phyloP scores from a whole-genome alignment of 495 filamentous ascomycete species.

The Penicillium turbatum region DNA sequence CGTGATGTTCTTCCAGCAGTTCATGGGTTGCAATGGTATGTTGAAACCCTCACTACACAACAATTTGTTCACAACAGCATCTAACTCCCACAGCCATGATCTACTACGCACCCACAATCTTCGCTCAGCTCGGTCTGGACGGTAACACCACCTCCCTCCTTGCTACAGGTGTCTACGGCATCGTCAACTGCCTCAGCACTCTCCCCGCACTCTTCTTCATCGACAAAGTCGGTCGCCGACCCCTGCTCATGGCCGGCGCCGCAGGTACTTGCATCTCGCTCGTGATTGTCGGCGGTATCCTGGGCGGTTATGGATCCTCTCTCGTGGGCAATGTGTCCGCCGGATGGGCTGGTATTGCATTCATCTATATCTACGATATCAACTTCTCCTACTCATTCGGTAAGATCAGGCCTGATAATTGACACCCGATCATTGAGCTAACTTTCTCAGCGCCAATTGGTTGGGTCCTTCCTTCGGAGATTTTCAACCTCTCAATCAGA shows the following conservation, averaged over 20 bases:
- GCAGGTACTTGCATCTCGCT: constrained; percentile 58
- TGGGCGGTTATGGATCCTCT: constrained; percentile 57
- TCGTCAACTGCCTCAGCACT: constrained; percentile 74
- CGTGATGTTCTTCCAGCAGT: constrained; percentile 79
- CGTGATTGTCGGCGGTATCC: constrained; percentile 70
- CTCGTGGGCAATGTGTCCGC: constrained; percentile 57
- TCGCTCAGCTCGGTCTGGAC: constrained; percentile 61
- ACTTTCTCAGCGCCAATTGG: constrained; percentile 33
- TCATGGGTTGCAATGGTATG: constrained; percentile 54
- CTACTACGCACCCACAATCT: constrained; percentile 73
- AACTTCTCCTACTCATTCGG: constrained; percentile 63
- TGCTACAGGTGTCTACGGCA: constrained; percentile 75
- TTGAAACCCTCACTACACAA: not conserved
- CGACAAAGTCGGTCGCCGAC: constrained; percentile 69
- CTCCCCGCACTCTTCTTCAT: constrained; percentile 69
- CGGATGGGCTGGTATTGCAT: constrained; percentile 73
- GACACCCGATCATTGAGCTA: not conserved
- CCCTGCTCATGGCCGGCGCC: constrained; percentile 43
- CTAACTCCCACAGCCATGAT: constrained; percentile 58
- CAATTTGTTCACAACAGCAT: not conserved
- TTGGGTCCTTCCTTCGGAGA: constrained; percentile 41
- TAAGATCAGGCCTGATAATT: constrained; percentile 13
- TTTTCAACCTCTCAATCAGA: constrained; percentile 38
- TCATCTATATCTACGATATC: constrained; percentile 80
- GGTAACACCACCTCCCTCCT: constrained; percentile 63